phyloP scores from a whole-genome alignment of 192 early-diverging fungal species.

The Chytriomyces hyalinus region DNA sequence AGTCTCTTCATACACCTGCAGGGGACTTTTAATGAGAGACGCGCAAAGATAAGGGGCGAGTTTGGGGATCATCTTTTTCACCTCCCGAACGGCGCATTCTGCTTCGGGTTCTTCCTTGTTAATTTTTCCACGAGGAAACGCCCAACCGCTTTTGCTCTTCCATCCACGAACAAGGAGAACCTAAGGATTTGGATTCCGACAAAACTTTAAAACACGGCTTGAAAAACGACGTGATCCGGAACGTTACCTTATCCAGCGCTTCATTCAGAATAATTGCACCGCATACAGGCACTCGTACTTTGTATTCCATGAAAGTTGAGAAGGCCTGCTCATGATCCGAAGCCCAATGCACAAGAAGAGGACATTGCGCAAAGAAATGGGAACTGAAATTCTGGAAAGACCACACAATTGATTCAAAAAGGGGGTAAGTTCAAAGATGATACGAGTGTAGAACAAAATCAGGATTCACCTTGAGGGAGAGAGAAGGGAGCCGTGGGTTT shows the following conservation, averaged over 20 bases:
- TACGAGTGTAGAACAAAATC: constrained; percentile 35
- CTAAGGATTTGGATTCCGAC: constrained; percentile 5
- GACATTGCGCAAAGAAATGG: constrained; percentile 88
- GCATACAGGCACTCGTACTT: constrained; percentile 94
- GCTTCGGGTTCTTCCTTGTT: constrained; percentile 93
- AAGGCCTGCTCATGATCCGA: constrained; percentile 88
- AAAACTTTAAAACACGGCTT: not conserved
- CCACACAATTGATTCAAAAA: not conserved
- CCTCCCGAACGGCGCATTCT: constrained; percentile 90
- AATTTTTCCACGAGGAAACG: constrained; percentile 99
- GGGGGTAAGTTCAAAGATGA: constrained; percentile 4
- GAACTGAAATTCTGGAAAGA: constrained; percentile 45
- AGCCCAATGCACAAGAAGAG: constrained; percentile 86
- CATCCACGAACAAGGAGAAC: constrained; percentile 90
- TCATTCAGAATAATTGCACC: constrained; percentile 94
- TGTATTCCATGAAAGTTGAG: constrained; percentile 92
- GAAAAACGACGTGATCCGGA: not conserved
- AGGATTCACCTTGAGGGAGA: constrained; percentile 68
- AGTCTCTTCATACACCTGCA: constrained; percentile 88
- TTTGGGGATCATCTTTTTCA: constrained; percentile 39
- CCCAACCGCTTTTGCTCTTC: constrained; percentile 88
- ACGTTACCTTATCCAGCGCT: constrained; percentile 69
- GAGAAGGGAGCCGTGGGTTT: constrained; percentile 78
- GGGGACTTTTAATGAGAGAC: not conserved
- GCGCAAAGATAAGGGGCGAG: not conserved